Evolutionary conservation across 2,329 filamentous ascomycete genomes (phyloP), one percentile per base, ranked within the genome.

Genomic region (Dothistroma pini): DNA sequence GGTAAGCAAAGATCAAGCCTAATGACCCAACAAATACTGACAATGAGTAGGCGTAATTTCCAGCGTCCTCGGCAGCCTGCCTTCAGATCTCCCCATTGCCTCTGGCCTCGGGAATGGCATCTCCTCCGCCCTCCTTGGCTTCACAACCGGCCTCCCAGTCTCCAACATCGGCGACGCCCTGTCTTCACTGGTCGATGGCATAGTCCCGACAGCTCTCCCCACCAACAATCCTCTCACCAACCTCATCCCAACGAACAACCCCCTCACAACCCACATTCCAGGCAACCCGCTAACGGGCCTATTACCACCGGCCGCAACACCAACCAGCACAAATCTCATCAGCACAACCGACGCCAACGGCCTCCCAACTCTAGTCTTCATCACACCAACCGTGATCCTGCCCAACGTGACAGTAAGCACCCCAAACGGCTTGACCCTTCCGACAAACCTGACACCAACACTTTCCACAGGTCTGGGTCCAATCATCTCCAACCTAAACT

Each of bases 181-280:
- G 34, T 47, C 54, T 4, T 35, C 29, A 19, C 11, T 56, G 21
- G 3, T 50, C 19, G 54, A 25, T 21, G 41, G 32, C 11, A 29
- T 53, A 21, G 12, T 31, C 5, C n/a, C 51, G 4, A 53, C 51
- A 48, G 54, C 38, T 32, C 44, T 49, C 16, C 44, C 54, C 8
- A 29, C 54, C 11, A 51, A 16, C 31, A 55, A 55, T 25, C 52
- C 52, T 19, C 54, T 54, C 57, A 54, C 57, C n/a, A 54, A 55
- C 32, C 38, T 56, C 19, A 4, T n/a, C 29, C 38, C 29, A 14
- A 47, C 34, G 14, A n/a, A 29, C 25, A 35, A 53, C 31, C 25
- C 11, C 10, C 25, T 53, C n/a, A 31, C 50, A 14, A 31, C 16
- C 50, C n/a, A 35, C 14, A 19, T 53, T 10, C 9, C 22, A 5